Base-by-base conservation (phyloP, 148 eudicot genomes). In the Fagopyrum tataricum region DNA sequence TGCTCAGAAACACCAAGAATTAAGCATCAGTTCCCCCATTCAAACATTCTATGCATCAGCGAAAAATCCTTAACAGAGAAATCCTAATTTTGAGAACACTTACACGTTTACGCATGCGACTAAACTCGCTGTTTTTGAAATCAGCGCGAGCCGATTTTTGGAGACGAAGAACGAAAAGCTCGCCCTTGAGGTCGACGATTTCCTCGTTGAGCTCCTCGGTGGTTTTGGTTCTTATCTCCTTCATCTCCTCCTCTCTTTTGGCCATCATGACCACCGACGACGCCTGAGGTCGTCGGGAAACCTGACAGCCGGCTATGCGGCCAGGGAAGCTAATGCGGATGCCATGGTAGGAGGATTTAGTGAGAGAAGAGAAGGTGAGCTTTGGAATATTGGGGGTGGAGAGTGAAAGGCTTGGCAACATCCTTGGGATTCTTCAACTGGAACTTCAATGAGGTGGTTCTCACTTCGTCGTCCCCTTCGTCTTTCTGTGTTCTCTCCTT, bases 121-220 rank as follows among this genome's bases (percentile, higher is more conserved):
- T 84, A 62, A 94, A 94, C 51, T 94, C 98, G 75, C 97, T 91
- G 71, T 90, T 82, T 74, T 88, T 89, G 85, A 91, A 91, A 76
- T 94, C 91, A 52, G 88, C 87, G 7, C 97, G 83, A 62, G 89
- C 91, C 4, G 97, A 86, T 20, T 81, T 74, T 70, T 85, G 86
- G 67, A 94, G 89, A 17, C 96, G 91, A 49, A 91, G 97, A 95
- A 91, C 88, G 78, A 94, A 88, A 56, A 94, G 89, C 74, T 91
- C 97, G 6, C 98, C 98, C 74, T 94, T 94, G 9, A 91, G 88
- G 80, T 91, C 93, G 0, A 88, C 80, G 52, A 94, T 80, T 49
- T 89, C 97, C 14, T 94, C 98, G 71, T 89, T 81, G 13, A 94
- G 41, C 75, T 91, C 80, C 7, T 89, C 97, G 37, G 81, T 89